A percentile compares a stretch with the other conserved stretches of the same genome.
These are phyloP conservation scores for Abrus precatorius DNA, from an alignment of 306 rosid genomes.

Conservation along the genomic window DNA sequence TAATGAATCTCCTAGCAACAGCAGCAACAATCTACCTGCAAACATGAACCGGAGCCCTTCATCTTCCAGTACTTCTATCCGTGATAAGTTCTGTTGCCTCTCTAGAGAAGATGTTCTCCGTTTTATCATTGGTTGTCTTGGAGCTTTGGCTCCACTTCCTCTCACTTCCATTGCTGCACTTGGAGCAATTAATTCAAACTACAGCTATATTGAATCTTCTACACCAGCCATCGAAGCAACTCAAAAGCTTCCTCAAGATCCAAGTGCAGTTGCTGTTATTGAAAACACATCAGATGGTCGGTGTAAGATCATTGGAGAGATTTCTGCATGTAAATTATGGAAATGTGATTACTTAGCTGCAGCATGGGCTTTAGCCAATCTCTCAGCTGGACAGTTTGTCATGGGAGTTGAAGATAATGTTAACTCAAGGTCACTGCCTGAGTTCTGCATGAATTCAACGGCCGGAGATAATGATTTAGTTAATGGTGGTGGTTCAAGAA, in stretches of 20 bases:
- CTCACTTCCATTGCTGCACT: conserved; percentile 85
- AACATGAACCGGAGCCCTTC: conserved; percentile 66
- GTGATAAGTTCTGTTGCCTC: conserved; percentile 83
- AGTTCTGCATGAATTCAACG: conserved; percentile 49
- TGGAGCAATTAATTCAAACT: conserved; percentile 81
- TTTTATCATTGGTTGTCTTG: conserved; percentile 93
- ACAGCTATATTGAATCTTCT: conserved; percentile 71
- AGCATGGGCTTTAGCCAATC: conserved; percentile 94
- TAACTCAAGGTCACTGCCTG: conserved; percentile 56
- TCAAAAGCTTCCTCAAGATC: conserved; percentile 73
- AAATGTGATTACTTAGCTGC: conserved; percentile 89
- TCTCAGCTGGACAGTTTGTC: conserved; percentile 93
- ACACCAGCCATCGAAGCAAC: conserved; percentile 73
- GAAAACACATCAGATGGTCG: conserved; percentile 62
- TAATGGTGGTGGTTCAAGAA: conserved; percentile 60
- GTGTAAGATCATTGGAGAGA: conserved; percentile 88
- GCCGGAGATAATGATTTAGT: conserved; percentile 49
- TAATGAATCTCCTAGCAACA: conserved; percentile 61
- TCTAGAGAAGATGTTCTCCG: conserved; percentile 99
- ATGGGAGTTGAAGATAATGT: conserved; percentile 97
- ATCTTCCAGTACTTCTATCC: conserved; percentile 54
- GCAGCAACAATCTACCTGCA: conserved; percentile 64
- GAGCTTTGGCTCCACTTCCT: conserved; percentile 96
- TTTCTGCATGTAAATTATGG: conserved; percentile 93
- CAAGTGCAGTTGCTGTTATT: conserved; percentile 80